phyloP scores from a whole-genome alignment of 495 filamentous ascomycete species.

The Filosporella fistucella region DNA sequence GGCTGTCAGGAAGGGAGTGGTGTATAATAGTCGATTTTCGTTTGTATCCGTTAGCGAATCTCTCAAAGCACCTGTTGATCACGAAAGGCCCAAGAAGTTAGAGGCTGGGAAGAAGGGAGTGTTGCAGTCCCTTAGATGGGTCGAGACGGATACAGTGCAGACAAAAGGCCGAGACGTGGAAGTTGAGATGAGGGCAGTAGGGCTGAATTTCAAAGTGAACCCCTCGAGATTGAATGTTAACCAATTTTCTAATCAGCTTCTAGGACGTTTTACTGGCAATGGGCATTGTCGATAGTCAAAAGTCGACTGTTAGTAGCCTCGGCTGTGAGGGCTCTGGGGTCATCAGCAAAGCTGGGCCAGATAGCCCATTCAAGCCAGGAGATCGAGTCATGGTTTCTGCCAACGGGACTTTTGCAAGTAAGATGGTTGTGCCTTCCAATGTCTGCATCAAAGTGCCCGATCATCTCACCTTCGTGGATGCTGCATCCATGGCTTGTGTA shows the following conservation, averaged over 20 bases:
- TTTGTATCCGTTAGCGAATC: neutral
- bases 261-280: neutral
- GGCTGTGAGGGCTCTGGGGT: constrained; percentile 49
- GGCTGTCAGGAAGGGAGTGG: neutral
- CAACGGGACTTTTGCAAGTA: constrained; percentile 36
- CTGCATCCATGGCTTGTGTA: constrained; percentile 51
- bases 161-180: constrained; percentile 28
- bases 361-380: constrained; percentile 39
- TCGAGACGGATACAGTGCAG: neutral
- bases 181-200: constrained; percentile 34
- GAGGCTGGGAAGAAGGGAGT: constrained; percentile 12
- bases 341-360: constrained; percentile 40
- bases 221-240: neutral
- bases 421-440: constrained; percentile 28
- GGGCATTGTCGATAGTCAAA: neutral
- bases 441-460: constrained; percentile 34
- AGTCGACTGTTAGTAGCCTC: constrained; percentile 20
- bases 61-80: neutral
- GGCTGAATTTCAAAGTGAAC: constrained; percentile 26
- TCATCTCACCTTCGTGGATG: constrained; percentile 43
- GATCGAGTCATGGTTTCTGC: constrained; percentile 49
- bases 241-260: neutral
- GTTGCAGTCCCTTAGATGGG: constrained; percentile 7
- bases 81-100: constrained; percentile 1
- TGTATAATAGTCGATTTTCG: neutral